Evolutionary conservation across 2,329 filamentous ascomycete genomes (phyloP), one percentile per base, ranked within the genome.

Genomic region (Didymella arachidicola): DNA sequence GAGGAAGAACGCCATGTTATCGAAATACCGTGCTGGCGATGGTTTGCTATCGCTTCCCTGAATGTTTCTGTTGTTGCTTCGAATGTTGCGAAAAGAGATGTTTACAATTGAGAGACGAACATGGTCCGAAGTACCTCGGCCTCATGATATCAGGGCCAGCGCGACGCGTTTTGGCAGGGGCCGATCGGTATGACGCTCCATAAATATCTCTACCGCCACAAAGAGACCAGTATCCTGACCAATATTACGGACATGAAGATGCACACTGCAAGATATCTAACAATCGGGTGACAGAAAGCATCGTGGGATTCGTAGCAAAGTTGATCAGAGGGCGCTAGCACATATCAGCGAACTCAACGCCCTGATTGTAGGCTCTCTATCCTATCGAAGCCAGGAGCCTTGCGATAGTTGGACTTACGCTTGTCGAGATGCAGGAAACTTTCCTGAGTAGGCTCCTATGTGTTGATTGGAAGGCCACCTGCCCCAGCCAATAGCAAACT

Each of bases 131-230:
- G 10, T 57, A 39, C 58, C 56, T 49, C 32, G 57, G 59, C 50
- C 63, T 61, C 59, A 68, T 65, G 55, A 61, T 64, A 38, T 57
- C 66, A 30, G 34, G 41, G 12, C 19, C 26, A 32, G 4, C 22
- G 18, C 34, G 26, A 12, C 42, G 18, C 3, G 10, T 38, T 16
- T 34, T 25, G 18, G 4, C 25, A 32, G 11, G 18, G 27, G 36
- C n/a, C n/a, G 8, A 25, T 5, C n/a, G 12, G 16, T 10, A 10
- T 18, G 11, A 16, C 10, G 10, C 4, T 47, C 11, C 16, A 11
- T 14, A 25, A 14, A 11, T 11, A 16, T 7, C 12, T 32, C 2
- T 14, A 8, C 53, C 44, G 49, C 55, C 49, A 53, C 2, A 53
- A 5, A 6, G 55, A 48, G 1, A 26, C 49, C 7, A 53, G 18